These are phyloP conservation scores for Lasiosphaeris hirsuta DNA, from an alignment of 495 filamentous ascomycete genomes.

Conservation along the genomic window DNA sequence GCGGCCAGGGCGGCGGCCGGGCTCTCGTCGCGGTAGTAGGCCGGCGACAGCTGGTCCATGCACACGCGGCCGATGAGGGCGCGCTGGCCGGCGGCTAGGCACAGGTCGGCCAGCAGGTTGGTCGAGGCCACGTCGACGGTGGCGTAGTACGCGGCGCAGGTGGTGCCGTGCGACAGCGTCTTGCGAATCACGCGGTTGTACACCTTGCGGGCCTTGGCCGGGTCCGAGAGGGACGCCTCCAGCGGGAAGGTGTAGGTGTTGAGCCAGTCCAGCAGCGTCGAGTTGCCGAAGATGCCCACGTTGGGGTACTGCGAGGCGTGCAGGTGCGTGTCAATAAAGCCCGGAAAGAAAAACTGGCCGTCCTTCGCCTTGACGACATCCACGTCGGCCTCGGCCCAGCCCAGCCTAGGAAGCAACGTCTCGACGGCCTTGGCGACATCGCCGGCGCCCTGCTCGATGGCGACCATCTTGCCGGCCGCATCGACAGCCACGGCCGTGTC, in stretches of 20 bases:
- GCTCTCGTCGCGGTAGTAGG: slow-evolving; percentile 70
- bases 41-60: slow-evolving; percentile 77
- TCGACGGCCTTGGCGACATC: slow-evolving; percentile 23
- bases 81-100: slow-evolving; percentile 70
- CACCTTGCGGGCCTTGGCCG: slow-evolving; percentile 50
- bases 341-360: slow-evolving; percentile 84
- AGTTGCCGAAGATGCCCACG: slow-evolving; percentile 82
- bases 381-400: slow-evolving; percentile 41
- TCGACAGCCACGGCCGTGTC: slow-evolving; percentile 66
- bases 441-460: slow-evolving; percentile 39
- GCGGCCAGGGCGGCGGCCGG: slow-evolving; percentile 52
- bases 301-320: slow-evolving; percentile 95
- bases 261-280: slow-evolving; percentile 88
- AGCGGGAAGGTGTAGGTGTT: slow-evolving; percentile 93
- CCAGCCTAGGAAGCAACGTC: slow-evolving; percentile 28
- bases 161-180: slow-evolving; percentile 86
- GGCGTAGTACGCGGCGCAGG: slow-evolving; percentile 86
- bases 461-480: slow-evolving; percentile 60
- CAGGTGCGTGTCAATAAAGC: slow-evolving; percentile 93
- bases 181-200: slow-evolving; percentile 73
- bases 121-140: slow-evolving; percentile 79
- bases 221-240: slow-evolving; percentile 64
- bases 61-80: slow-evolving; percentile 88
- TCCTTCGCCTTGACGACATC: slow-evolving; percentile 28
- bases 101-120: slow-evolving; percentile 82